Evolutionary conservation across 1,284 basidiomycete species (phyloP).

Genomic region (Irpex lacteus): DNA sequence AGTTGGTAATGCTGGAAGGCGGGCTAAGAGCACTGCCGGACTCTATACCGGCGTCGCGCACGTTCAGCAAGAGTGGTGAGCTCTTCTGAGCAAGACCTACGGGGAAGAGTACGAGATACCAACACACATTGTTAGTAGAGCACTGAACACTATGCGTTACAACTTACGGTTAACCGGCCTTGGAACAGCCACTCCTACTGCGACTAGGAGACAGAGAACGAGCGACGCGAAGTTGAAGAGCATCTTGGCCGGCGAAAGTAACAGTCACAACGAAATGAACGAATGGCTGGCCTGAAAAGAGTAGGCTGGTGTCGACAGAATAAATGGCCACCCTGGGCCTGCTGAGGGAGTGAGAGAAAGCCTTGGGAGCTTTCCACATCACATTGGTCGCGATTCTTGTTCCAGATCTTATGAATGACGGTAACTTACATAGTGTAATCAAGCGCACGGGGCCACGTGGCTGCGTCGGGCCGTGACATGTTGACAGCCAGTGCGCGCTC

Average conservation of each 20-base stretch:
- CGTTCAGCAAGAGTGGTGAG: neutral
- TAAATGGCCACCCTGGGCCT: neutral
- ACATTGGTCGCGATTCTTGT: no score
- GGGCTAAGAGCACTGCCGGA: neutral
- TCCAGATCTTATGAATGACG: no score
- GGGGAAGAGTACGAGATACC: neutral
- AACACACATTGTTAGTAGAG: neutral
- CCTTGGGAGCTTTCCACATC: no score
- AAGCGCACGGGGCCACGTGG: no score
- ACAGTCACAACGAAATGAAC: neutral
- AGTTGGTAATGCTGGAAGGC: neutral
- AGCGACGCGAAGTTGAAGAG: neutral
- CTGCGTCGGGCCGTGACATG: no score
- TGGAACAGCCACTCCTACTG: neutral
- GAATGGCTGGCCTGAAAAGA: neutral
- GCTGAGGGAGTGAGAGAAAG: neutral
- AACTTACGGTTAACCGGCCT: neutral
- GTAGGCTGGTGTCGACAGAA: neutral
- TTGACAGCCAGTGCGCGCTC: no score
- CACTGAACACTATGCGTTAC: neutral
- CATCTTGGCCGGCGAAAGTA: neutral
- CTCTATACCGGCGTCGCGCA: neutral
- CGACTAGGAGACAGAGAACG: neutral
- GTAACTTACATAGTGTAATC: no score
- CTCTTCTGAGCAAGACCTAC: neutral